Conservation (phyloP, 75 land plant genomes). For the Cupressus sempervirens region DNA sequence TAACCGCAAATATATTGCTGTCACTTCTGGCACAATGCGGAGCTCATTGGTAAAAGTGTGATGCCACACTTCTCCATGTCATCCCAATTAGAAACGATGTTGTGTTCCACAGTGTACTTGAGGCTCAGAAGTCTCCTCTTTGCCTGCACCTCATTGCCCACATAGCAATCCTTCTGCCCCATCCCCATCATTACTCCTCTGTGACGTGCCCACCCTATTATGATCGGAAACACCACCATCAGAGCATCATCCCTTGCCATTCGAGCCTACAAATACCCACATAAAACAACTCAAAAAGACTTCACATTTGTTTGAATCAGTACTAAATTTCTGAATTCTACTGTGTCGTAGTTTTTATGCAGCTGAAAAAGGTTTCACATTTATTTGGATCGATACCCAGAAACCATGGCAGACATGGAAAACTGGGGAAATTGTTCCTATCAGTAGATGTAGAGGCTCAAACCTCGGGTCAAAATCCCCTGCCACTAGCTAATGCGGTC, state of each 20-base stretch:
- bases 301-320: too few relatives aligned
- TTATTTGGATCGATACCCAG: too few relatives aligned
- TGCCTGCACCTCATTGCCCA: conserved; percentile 33
- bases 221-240: conserved; percentile 35
- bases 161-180: conserved; percentile 38
- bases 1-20: too few relatives aligned
- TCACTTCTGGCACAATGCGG: conserved; percentile 19
- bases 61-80: conserved; percentile 44
- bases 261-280: conserved; percentile 22
- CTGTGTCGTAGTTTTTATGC: too few relatives aligned
- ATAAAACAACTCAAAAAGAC: not conserved
- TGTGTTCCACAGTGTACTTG: conserved; percentile 23
- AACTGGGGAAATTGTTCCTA: too few relatives aligned
- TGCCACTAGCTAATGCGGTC: too few relatives aligned
- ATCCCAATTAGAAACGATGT: conserved; percentile 28
- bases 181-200: conserved; percentile 49
- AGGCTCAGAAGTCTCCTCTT: conserved; percentile 24
- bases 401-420: too few relatives aligned
- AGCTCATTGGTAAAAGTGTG: conserved; percentile 46
- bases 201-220: conserved; percentile 31
- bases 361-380: too few relatives aligned
- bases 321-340: too few relatives aligned
- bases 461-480: too few relatives aligned
- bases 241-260: conserved; percentile 45
- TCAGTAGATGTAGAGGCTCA: too few relatives aligned